Evolutionary conservation across 768 basidiomycete species (phyloP), one percentile per base, ranked within the genome.

Genomic region (Ramaria rubella): DNA sequence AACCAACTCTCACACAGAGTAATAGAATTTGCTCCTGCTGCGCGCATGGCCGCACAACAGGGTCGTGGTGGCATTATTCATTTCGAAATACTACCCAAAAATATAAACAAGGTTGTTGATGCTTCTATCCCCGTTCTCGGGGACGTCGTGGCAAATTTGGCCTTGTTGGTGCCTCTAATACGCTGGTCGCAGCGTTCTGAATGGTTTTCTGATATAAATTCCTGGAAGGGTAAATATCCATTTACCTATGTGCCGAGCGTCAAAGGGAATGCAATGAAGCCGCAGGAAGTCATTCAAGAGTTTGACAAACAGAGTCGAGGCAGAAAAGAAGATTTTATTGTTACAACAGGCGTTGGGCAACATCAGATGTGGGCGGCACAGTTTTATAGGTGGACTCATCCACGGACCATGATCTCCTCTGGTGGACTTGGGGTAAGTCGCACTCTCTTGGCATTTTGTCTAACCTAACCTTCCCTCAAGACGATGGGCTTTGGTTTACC

Each of bases 291-390:
- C 54, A 83, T 99, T 38, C 87, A 93, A 73, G 94, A 94, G 73
- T 78, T 99, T 40, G 86, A 98, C 65, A 75, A 66, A 52, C 89
- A 92, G 74, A 83, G 82, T n/a, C 75, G 75, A 48, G 77, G 87
- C 58, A 81, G 75, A 70, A 95, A 98, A 74, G 87, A 90, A 57
- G 83, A 97, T 23, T 80, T 96, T 36, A 73, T 99, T 65, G 72
- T 99, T 52, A 72, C 91, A 11, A 99, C 96, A 15, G 96, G 96
- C 63, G 96, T 99, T 21, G 96, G 96, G 7, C 96, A 99, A 69
- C 96, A 98, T 73, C 95, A 99, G 73, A 98, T 98, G 96, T 98
- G 93, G 94, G 95, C 95, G 1, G 91, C 90, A 40, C 96, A 99
- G 70, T 78, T 86, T 69, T 98, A 82, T 73, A 78, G 94, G 58